Evolutionary conservation across 225 moss, liverwort and hornwort genomes (phyloP), one percentile per base, ranked within the genome.

Genomic region (Marchantia polymorpha): DNA sequence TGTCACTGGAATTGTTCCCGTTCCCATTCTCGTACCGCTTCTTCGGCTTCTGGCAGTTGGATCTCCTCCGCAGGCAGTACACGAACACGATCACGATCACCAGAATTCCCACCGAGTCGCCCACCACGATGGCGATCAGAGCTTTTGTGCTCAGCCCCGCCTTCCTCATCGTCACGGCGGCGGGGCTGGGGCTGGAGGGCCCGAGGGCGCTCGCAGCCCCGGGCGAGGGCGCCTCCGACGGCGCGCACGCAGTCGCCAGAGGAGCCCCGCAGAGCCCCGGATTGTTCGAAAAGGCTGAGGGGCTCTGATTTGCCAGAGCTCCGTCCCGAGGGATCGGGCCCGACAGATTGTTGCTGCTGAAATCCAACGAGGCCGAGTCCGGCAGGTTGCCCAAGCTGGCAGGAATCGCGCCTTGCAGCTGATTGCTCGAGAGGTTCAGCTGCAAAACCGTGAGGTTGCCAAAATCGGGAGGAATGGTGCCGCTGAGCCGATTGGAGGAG

Each of bases 371-470:
- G 47, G 84, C 85, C 5, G 88, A 60, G 15, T 83, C 73, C 22
- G 90, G 83, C 77, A 92, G 70, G 72, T 88, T 88, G 20, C 90
- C 92, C 7, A 92, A 68, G 7, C 71, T 84, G 0, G 81, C 79
- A 16, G 93, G 93, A 66, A 93, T 84, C 10, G 80, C 20, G 10
- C 93, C 91, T 0, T 82, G 77, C 53, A 93, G 85, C 48, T 49
- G 67, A 73, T 93, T 93, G 10, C 83, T 83, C 19, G 89, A 85
- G 1, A 93, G 79, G 51, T 91, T 87, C 11, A 75, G 12, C 87
- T 56, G 69, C 20, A 83, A 72, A 53, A 74, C 70, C 5, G 78
- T 69, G 14, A 87, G 79, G 48, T 79, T 79, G 52, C 88, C 88
- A 9, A 85, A 73, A 30, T 83, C 85, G 13, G 54, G 29, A 4